Conservation (phyloP, 805 yeast genomes). For the Kazachstania taianensis region DNA sequence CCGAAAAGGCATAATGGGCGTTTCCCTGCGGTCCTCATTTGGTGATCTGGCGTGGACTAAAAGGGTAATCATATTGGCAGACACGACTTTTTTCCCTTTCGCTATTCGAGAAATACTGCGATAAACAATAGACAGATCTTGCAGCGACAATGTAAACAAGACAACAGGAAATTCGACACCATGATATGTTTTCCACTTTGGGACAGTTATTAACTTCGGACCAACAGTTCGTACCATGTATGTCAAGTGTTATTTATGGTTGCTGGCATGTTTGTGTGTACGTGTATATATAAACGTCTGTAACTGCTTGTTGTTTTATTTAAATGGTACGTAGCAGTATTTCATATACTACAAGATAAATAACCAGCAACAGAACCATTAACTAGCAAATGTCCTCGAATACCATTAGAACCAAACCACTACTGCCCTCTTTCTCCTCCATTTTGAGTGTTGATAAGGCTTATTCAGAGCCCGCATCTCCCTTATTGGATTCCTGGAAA, state of each 20-base stretch:
- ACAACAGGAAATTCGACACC: too few species aligned
- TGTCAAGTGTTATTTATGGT: too few species aligned
- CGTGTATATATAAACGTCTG: background rate
- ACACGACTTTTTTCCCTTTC: too few species aligned
- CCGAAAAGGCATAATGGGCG: too few species aligned
- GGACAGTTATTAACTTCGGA: background rate
- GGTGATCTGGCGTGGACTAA: too few species aligned
- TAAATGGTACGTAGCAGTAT: background rate
- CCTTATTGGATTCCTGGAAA: slow-evolving; percentile 12
- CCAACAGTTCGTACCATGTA: too few species aligned
- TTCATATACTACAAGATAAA: background rate
- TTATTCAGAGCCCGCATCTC: slow-evolving; percentile 14
- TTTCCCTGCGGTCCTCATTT: too few species aligned
- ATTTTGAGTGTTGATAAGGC: slow-evolving; percentile 8
- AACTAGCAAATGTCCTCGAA: background rate
- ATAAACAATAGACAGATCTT: too few species aligned
- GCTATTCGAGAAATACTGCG: too few species aligned
- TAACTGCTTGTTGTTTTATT: background rate
- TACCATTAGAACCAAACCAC: slow-evolving; percentile 6
- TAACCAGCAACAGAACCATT: background rate
- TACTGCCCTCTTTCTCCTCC: slow-evolving; percentile 19
- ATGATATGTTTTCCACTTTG: background rate
- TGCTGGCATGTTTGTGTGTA: too few species aligned
- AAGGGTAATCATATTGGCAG: background rate
- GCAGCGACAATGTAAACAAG: too few species aligned